These are phyloP conservation scores for Lepidopterella palustris DNA, from an alignment of 495 filamentous ascomycete species.

Conservation along the genomic window DNA sequence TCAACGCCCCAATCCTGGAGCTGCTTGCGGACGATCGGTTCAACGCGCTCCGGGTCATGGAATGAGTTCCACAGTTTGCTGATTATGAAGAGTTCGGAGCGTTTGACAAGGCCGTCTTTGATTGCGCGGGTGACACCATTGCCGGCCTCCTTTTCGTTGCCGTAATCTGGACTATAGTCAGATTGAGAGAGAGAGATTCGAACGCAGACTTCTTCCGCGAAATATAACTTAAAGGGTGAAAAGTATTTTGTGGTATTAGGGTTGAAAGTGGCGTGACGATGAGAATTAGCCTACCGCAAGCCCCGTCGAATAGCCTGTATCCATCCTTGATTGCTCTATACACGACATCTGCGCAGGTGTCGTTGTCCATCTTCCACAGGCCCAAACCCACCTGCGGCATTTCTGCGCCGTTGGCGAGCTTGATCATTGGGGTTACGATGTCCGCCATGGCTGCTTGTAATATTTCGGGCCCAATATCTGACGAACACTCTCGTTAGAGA, in stretches of 20 bases:
- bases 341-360: constrained; percentile 23
- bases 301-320: constrained; percentile 28
- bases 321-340: constrained; percentile 29
- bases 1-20: constrained; percentile 54
- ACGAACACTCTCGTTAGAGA: too few relatives aligned
- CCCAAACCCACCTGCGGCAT: constrained; percentile 34
- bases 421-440: constrained; percentile 14
- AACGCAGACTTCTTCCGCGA: not conserved
- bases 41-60: constrained; percentile 58
- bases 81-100: constrained; percentile 60
- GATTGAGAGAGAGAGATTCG: constrained; percentile 39
- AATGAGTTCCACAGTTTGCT: constrained; percentile 65
- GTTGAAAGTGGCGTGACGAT: constrained; percentile 22
- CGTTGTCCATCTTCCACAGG: constrained; percentile 30
- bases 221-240: not conserved
- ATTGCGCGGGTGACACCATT: constrained; percentile 43
- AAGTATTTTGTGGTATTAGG: not conserved
- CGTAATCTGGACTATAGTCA: constrained; percentile 39
- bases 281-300: constrained; percentile 31
- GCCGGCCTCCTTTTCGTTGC: constrained; percentile 48
- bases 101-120: constrained; percentile 48
- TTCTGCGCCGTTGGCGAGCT: constrained; percentile 27
- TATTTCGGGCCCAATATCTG: too few relatives aligned
- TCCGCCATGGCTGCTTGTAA: constrained; percentile 7
- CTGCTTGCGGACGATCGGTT: constrained; percentile 52